Conservation (phyloP, 805 yeast genomes). For the Monosporozyma siamensis region DNA sequence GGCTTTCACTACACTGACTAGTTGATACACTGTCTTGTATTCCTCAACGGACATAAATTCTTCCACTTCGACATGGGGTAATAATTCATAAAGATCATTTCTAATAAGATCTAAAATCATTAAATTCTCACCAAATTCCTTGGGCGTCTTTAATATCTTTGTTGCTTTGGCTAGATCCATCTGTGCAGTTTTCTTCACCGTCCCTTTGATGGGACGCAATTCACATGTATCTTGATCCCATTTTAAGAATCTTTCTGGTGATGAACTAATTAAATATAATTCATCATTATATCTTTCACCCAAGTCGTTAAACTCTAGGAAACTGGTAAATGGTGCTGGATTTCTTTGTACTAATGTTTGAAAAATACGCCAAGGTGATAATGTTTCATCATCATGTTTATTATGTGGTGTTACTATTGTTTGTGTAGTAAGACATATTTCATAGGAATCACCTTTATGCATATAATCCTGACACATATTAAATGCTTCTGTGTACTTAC, state of each 20-base stretch:
- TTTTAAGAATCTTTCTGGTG: constrained; percentile 86
- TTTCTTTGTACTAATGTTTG: constrained; percentile 59
- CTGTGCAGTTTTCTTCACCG: constrained; percentile 58
- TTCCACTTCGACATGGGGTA: constrained; percentile 57
- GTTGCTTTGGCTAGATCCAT: constrained; percentile 53
- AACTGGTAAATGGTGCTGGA: constrained; percentile 91
- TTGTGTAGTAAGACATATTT: constrained; percentile 77
- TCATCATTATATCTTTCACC: constrained; percentile 42
- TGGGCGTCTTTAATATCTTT: constrained; percentile 62
- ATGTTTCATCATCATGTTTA: constrained; percentile 27
- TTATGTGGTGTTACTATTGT: constrained; percentile 42
- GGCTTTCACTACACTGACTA: constrained; percentile 85
- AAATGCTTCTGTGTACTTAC: constrained; percentile 47
- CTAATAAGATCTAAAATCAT: constrained; percentile 96
- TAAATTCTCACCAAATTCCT: constrained; percentile 89
- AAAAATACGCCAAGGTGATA: constrained; percentile 72
- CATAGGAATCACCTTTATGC: constrained; percentile 83
- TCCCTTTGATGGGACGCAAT: constrained; percentile 92
- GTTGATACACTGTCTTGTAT: constrained; percentile 80
- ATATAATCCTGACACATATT: constrained; percentile 56
- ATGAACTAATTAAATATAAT: constrained; percentile 60
- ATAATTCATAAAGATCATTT: constrained; percentile 71
- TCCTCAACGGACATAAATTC: constrained; percentile 89
- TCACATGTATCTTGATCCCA: constrained; percentile 66
- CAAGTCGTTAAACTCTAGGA: constrained; percentile 44